phyloP scores from a whole-genome alignment of 495 filamentous ascomycete species.

The Aspergillus egyptiacus region DNA sequence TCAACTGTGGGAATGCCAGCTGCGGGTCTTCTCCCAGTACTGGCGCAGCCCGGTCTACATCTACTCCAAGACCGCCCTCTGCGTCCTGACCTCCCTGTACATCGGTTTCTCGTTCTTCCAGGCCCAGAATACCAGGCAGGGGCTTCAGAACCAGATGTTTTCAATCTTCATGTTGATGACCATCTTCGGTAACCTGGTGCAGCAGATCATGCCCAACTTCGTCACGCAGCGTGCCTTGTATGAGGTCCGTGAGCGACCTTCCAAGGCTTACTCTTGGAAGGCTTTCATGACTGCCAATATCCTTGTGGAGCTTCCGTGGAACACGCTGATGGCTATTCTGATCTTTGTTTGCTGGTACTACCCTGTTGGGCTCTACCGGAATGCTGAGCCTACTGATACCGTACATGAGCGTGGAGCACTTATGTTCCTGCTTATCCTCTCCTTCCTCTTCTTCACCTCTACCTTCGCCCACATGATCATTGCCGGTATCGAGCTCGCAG shows the following conservation, averaged over 20 bases:
- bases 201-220: conserved; percentile 75
- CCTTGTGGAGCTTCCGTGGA: conserved; percentile 69
- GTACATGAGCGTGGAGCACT: conserved; percentile 49
- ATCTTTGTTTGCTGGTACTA: conserved; percentile 66
- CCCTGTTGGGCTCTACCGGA: conserved; percentile 56
- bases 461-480: conserved; percentile 64
- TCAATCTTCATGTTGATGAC: conserved; percentile 83
- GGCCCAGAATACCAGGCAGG: conserved; percentile 65
- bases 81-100: conserved; percentile 55
- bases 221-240: conserved; percentile 61
- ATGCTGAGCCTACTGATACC: conserved; percentile 39
- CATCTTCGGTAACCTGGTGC: conserved; percentile 72
- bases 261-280: conserved; percentile 70
- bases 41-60: conserved; percentile 58
- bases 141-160: conserved; percentile 88
- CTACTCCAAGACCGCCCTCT: conserved; percentile 53
- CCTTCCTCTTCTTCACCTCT: conserved; percentile 54
- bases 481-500: conserved; percentile 55
- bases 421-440: conserved; percentile 52
- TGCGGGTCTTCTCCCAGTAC: conserved; percentile 51
- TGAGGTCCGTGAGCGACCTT: conserved; percentile 64
- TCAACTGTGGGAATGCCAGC: conserved; percentile 48
- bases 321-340: conserved; percentile 57
- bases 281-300: conserved; percentile 67
- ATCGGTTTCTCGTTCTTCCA: conserved; percentile 91